Conservation (phyloP, 306 rosid species). For the Medicago ruthenica region DNA sequence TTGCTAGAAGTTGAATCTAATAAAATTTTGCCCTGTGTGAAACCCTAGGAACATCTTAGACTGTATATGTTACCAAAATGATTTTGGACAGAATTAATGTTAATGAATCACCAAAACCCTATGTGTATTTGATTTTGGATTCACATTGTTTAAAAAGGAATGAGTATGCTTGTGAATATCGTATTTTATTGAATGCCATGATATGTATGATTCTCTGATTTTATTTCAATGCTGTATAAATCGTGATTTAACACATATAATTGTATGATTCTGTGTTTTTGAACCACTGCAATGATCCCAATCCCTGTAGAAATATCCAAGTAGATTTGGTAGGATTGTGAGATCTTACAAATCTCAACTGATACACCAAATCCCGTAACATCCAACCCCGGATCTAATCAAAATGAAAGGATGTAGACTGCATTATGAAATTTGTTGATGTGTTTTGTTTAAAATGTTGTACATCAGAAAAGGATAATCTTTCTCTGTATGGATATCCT, state of each 20-base stretch:
- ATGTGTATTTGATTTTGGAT: neutral
- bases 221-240: neutral
- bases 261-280: neutral
- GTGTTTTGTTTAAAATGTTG: conserved; percentile 20
- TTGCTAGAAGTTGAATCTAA: neutral
- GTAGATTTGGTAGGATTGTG: neutral
- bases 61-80: neutral
- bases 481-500: conserved; percentile 50
- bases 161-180: neutral
- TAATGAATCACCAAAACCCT: neutral
- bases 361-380: conserved; percentile 1
- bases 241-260: neutral
- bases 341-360: neutral
- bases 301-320: neutral
- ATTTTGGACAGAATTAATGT: neutral
- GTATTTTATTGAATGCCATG: neutral
- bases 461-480: conserved; percentile 47
- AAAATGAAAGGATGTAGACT: neutral
- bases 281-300: conserved; percentile 4
- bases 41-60: neutral
- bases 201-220: neutral
- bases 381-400: too few relatives aligned
- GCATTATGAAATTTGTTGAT: conserved; percentile 14
- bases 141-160: neutral
- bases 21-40: neutral